Evolutionary conservation across 768 basidiomycete species (phyloP), one percentile per base, ranked within the genome.

Genomic region (Suillus bovinus): DNA sequence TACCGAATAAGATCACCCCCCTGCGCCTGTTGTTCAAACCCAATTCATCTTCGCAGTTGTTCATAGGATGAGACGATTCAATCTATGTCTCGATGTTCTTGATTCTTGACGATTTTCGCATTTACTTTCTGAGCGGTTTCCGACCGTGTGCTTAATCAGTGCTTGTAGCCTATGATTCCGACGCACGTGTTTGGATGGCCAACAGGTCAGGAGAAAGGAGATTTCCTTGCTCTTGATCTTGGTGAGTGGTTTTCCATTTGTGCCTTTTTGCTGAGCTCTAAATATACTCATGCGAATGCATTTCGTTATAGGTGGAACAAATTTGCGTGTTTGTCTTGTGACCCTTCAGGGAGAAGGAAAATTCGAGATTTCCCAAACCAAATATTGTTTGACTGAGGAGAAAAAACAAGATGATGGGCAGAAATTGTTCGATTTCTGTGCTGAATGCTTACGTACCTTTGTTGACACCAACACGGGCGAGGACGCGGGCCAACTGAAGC

Each of bases 371-470:
- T 94, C 95, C 0, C 96, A 99, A 73, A 90, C 95, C 39, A 99
- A 99, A 76, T 99, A 98, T 77, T 90, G 96, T 57, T 85, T 99
- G 50, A 88, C 93, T 1, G 97, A 99, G 71, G 97, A 98, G 70
- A 96, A 99, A 75, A 99, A 99, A 76, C 94, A 97, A 63, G 93
- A 92, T 8, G 94, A 98, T n/a, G 97, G 96, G 7, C 89, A 94
- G 72, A 89, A 89, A 63, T 78, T 99, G 58, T 98, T 99, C 67
- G 97, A 99, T 77, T 99, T 99, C 71, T 99, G 96, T 72, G 97
- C 94, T 0, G 90, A 96, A 72, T 97, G 91, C 72, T 77, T 99
- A 62, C 90, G 92, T 74, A 87, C 85, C 9, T 99, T 99, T 76
- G 82, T 98, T 66, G 85, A 89, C 31, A 87, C 88, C 20, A 91